These are phyloP conservation scores for Hericium erinaceus DNA, from an alignment of 768 basidiomycete species.

Conservation along the genomic window DNA sequence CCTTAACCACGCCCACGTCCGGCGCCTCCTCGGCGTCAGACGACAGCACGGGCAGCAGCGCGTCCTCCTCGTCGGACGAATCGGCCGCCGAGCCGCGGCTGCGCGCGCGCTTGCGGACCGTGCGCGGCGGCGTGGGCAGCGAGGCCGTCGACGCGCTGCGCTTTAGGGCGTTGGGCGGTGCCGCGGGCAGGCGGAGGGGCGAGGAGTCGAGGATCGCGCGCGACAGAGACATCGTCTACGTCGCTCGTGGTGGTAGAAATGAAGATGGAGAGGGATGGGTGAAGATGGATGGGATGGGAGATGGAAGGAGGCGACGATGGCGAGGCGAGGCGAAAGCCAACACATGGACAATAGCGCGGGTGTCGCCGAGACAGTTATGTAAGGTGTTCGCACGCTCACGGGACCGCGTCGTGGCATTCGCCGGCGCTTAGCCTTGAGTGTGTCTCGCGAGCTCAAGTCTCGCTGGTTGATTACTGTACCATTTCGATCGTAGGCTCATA, in stretches of 20 bases:
- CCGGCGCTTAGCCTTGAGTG: too few relatives aligned
- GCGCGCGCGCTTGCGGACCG: conserved; percentile 13
- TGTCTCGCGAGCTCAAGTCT: too few relatives aligned
- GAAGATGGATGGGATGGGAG: too few relatives aligned
- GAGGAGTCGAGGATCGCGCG: neutral
- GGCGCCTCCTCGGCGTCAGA: conserved; percentile 5
- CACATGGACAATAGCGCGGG: too few relatives aligned
- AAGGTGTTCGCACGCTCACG: too few relatives aligned
- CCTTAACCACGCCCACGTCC: neutral
- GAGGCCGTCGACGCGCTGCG: conserved; percentile 15
- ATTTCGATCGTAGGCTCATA: too few relatives aligned
- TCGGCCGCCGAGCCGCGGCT: conserved; percentile 12
- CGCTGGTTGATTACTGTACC: too few relatives aligned
- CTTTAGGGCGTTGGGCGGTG: conserved; percentile 4
- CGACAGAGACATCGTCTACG: neutral
- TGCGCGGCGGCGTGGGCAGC: conserved; percentile 13
- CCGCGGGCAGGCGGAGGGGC: neutral
- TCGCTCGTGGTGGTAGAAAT: neutral
- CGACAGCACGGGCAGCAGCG: conserved; percentile 9
- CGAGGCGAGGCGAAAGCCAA: too few relatives aligned
- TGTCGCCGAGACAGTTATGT: too few relatives aligned
- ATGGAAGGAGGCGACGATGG: too few relatives aligned
- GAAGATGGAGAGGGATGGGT: too few relatives aligned
- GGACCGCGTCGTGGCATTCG: too few relatives aligned
- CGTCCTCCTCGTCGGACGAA: conserved; percentile 12